These are phyloP conservation scores for Gleditsia sinensis DNA, from an alignment of 306 rosid species.

Conservation along the genomic window DNA sequence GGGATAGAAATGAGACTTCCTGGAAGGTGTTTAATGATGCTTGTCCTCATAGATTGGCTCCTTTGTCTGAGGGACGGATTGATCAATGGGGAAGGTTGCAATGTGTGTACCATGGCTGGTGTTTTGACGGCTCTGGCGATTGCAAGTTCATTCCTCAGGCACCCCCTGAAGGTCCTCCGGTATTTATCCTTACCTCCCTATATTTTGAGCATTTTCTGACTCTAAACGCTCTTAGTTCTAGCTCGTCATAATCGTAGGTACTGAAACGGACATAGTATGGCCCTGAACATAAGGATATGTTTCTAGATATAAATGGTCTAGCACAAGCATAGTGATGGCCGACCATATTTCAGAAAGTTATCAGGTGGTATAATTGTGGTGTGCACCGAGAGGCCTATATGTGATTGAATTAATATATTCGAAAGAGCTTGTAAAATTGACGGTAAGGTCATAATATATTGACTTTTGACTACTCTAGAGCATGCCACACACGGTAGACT, in stretches of 20 bases:
- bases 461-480: neutral
- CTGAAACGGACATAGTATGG: too few species aligned
- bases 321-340: neutral
- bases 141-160: conserved; percentile 94
- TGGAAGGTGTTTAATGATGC: conserved; percentile 91
- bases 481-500: neutral
- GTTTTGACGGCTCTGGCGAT: conserved; percentile 84
- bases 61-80: conserved; percentile 91
- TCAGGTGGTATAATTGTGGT: neutral
- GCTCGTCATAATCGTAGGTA: neutral
- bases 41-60: conserved; percentile 95
- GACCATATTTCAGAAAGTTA: neutral
- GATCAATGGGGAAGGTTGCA: conserved; percentile 94
- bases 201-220: neutral
- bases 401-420: neutral
- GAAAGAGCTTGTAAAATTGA: neutral
- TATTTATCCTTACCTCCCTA: conserved; percentile 22
- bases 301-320: neutral
- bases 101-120: conserved; percentile 98
- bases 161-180: conserved; percentile 82
- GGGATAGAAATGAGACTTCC: conserved; percentile 78
- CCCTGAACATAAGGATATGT: too few species aligned
- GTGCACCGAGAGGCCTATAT: neutral
- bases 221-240: neutral
- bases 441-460: neutral